Conservation (phyloP, 1,284 basidiomycete genomes). For the Marasmius oreades region DNA sequence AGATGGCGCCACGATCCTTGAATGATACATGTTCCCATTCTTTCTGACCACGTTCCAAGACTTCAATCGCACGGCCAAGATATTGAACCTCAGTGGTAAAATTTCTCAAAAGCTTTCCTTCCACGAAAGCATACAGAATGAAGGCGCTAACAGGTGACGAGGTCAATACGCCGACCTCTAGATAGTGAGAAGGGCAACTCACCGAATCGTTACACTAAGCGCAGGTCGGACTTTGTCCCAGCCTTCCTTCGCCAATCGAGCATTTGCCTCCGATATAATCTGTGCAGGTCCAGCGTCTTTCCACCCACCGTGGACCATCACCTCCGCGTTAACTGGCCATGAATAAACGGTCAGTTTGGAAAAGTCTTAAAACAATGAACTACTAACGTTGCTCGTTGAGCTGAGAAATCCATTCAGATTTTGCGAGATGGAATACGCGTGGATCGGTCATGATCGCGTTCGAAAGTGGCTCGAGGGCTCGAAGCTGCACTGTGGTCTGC, state of each 20-base stretch:
- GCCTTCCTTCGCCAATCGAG: neutral
- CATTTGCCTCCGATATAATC: neutral
- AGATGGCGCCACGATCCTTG: neutral
- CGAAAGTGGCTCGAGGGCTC: neutral
- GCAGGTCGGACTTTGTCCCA: neutral
- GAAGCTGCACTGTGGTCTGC: neutral
- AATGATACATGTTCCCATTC: neutral
- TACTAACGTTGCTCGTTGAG: neutral
- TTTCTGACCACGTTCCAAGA: neutral
- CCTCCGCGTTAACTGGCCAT: too few species aligned
- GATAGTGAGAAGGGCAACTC: neutral
- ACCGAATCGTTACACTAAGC: neutral
- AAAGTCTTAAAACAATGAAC: neutral
- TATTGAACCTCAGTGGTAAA: neutral
- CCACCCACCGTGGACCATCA: neutral
- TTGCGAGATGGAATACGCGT: neutral
- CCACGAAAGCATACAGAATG: neutral
- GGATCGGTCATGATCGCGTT: neutral
- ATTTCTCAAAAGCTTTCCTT: neutral
- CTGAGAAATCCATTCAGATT: neutral
- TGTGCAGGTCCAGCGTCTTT: neutral
- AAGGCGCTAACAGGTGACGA: neutral
- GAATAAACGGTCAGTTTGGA: neutral
- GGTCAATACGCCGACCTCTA: neutral
- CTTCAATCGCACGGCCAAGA: neutral